These are phyloP conservation scores for Colletotrichum sp. DNA, from an alignment of 2,329 filamentous ascomycete genomes.

Conservation along the genomic window DNA sequence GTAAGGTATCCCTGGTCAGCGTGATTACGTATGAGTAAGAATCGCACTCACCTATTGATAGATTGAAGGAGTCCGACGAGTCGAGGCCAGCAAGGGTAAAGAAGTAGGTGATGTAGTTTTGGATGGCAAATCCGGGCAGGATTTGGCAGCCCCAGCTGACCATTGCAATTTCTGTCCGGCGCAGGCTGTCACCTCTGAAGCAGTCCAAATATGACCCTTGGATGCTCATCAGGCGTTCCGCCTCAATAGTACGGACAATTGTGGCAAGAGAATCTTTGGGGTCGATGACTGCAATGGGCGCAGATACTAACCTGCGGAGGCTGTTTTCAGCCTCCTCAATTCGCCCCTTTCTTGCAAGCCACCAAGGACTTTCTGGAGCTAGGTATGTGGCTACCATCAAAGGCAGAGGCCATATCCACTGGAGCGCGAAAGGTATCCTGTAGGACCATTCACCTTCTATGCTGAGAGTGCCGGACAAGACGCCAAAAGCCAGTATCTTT, in stretches of 20 bases:
- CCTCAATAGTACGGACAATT: neutral
- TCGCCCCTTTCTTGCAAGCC: slow-evolving; percentile 42
- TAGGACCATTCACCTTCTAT: slow-evolving; percentile 25
- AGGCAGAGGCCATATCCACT: slow-evolving; percentile 40
- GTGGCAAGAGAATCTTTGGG: neutral
- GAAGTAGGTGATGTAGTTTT: slow-evolving; percentile 40
- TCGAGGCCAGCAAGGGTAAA: slow-evolving; percentile 43
- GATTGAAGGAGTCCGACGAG: neutral
- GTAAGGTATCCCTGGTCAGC: neutral
- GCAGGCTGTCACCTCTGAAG: slow-evolving; percentile 39
- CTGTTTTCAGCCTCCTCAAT: slow-evolving; percentile 47
- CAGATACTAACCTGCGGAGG: slow-evolving; percentile 40
- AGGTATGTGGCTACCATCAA: slow-evolving; percentile 32
- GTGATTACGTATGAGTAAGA: fast-evolving
- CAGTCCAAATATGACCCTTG: slow-evolving; percentile 52
- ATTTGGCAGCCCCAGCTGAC: slow-evolving; percentile 43
- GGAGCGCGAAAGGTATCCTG: slow-evolving; percentile 41
- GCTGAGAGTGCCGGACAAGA: slow-evolving; percentile 39
- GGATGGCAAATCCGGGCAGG: slow-evolving; percentile 39
- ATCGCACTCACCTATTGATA: neutral
- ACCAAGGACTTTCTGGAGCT: slow-evolving; percentile 46
- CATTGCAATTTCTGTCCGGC: slow-evolving; percentile 49
- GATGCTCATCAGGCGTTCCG: slow-evolving; percentile 45
- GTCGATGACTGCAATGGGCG: slow-evolving; percentile 22
- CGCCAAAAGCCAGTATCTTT: slow-evolving; percentile 43